phyloP scores from a whole-genome alignment of 208 protist genomes.

The Leishmania arabica region DNA sequence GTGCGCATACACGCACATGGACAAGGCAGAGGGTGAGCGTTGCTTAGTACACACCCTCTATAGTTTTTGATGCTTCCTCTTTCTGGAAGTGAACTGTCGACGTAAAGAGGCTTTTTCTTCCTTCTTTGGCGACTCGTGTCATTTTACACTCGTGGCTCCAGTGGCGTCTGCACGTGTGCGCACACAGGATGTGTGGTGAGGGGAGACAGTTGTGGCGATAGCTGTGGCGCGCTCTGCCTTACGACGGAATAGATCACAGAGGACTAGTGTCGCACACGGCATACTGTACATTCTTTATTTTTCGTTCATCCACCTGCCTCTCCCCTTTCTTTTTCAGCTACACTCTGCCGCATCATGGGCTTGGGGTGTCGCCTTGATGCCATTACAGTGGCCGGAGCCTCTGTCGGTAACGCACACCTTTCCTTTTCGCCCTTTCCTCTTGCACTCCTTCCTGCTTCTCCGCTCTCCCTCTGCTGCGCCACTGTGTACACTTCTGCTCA shows the following conservation, averaged over 20 bases:
- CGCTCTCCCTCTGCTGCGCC: neutral
- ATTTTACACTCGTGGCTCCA: neutral
- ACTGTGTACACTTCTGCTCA: neutral
- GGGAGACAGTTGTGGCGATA: neutral
- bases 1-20: neutral
- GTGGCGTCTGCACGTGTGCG: neutral
- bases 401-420: neutral
- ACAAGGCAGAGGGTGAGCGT: neutral
- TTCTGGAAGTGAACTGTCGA: neutral
- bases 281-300: conserved; percentile 4
- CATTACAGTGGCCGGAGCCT: neutral
- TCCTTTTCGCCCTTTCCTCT: neutral
- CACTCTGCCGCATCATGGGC: neutral
- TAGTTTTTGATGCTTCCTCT: conserved; percentile 7
- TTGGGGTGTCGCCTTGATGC: neutral
- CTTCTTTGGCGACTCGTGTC: conserved; percentile 4
- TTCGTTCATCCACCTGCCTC: conserved; percentile 1
- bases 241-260: neutral
- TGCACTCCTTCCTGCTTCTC: neutral
- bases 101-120: neutral
- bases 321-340: neutral
- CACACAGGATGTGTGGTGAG: neutral
- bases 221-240: neutral
- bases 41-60: neutral
- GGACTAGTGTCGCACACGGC: neutral